Evolutionary conservation across 2,329 filamentous ascomycete species (phyloP), one percentile per base, ranked within the genome.

Genomic region (Neonectria magnoliae): DNA sequence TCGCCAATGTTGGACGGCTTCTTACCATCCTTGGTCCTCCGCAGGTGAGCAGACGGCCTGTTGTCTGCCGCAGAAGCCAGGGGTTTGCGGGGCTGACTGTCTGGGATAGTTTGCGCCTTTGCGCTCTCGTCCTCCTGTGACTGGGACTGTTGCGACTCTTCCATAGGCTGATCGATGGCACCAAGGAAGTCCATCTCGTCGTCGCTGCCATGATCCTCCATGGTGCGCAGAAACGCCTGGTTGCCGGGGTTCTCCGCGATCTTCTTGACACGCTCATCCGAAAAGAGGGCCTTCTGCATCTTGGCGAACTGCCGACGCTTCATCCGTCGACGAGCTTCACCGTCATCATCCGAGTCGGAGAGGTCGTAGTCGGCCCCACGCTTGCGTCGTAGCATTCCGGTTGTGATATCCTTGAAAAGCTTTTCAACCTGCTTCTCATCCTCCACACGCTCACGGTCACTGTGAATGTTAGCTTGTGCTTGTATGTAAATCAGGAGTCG

Each of bases 371-470:
- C 92, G 76, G 92, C 86, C 67, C 91, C 92, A 75, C 92, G 90
- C 77, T 97, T 95, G 66, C 93, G 91, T 11, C 94, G 91, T 54
- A 99, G 86, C 78, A 90, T 91, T 55, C 96, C 96, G 13, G 91
- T 97, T 5, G 93, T 96, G 73, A 99, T 91, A 76, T 98, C 95
- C 72, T 93, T 94, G 84, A 96, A 93, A 56, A 99, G 87, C 81
- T 96, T 96, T 73, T 94, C 92, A 14, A 98, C 91, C 70, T 93
- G 89, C 72, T 95, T 93, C 77, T 97, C 94, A 73, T 98, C 93
- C 41, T 88, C 88, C 41, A 86, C 88, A 66, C 93, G 90, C 73
- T 95, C 90, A 56, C 92, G 91, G 71, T 97, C 91, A 33, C 92
- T 95, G 65, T 62, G 20, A 14, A 41, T 57, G 61, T 74, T 65